Conservation (phyloP, 257 asterid genomes). For the Capsicum chinense region DNA sequence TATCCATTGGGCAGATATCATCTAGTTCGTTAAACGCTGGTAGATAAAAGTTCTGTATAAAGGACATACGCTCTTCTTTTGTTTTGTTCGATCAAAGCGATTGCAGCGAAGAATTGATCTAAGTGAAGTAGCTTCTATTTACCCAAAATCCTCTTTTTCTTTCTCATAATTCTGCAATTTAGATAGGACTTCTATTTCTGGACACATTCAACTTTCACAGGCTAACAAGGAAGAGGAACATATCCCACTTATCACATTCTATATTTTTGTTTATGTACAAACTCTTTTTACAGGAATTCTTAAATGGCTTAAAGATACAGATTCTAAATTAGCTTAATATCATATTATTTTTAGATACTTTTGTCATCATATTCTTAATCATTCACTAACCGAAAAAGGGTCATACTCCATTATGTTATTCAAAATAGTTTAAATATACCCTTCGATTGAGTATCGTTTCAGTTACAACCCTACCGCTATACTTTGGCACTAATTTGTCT, state of each 20-base stretch:
- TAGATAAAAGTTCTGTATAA: slow-evolving; percentile 39
- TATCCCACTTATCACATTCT: not conserved
- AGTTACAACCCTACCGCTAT: no score
- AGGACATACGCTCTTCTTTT: not conserved
- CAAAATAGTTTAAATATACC: no score
- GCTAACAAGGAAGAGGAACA: not conserved
- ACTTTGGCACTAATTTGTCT: no score
- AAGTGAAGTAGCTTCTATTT: not conserved
- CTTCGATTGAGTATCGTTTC: no score
- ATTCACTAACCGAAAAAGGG: no score
- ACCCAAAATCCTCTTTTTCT: slow-evolving; percentile 7
- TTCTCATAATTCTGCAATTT: not conserved
- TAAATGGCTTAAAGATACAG: not conserved
- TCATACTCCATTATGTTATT: no score
- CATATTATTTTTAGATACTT: not conserved
- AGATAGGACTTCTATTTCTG: not conserved
- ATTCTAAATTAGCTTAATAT: not conserved
- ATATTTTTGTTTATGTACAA: not conserved
- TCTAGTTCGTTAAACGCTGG: slow-evolving; percentile 46
- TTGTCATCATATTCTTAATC: not conserved
- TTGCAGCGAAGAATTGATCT: not conserved
- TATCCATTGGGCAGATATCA: slow-evolving; percentile 49
- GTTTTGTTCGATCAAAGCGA: not conserved
- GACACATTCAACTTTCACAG: slow-evolving; percentile 13
- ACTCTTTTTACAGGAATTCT: not conserved